A percentile compares a stretch with the other conserved stretches of the same genome.
phyloP scores from a whole-genome alignment of 495 filamentous ascomycete genomes.

The Staphylotrichum tortipilum region DNA sequence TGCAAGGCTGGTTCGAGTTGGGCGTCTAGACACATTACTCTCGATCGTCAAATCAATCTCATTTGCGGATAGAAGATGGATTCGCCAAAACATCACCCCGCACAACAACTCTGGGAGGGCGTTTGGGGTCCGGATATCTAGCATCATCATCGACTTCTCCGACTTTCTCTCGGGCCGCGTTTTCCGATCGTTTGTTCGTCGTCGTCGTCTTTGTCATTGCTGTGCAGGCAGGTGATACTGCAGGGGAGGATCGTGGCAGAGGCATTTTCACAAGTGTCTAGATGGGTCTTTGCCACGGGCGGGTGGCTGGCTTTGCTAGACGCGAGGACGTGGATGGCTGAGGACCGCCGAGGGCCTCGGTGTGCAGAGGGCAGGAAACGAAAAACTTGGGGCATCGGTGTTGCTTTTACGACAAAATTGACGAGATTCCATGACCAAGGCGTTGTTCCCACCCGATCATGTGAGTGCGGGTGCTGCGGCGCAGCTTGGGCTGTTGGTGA shows the following conservation, averaged over 20 bases:
- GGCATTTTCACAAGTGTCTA: constrained; percentile 42
- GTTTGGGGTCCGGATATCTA: constrained; percentile 85
- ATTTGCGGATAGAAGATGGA: constrained; percentile 72
- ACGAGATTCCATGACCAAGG: constrained; percentile 39
- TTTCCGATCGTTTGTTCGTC: constrained; percentile 21
- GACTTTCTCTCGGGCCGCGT: constrained; percentile 30
- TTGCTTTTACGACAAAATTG: constrained; percentile 48
- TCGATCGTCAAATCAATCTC: constrained; percentile 34
- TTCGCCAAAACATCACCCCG: constrained; percentile 47
- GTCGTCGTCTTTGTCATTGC: constrained; percentile 23
- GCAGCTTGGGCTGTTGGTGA: background rate
- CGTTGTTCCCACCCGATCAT: constrained; percentile 2
- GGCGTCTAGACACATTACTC: constrained; percentile 42
- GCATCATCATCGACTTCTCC: constrained; percentile 50
- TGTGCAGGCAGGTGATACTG: constrained; percentile 39
- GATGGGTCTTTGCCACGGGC: constrained; percentile 19
- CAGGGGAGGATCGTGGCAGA: constrained; percentile 47
- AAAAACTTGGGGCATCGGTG: constrained; percentile 35
- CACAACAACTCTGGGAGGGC: constrained; percentile 38
- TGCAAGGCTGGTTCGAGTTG: constrained; percentile 39
- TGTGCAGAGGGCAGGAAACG: constrained; percentile 33
- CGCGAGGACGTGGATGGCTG: constrained; percentile 50
- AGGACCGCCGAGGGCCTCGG: constrained; percentile 46
- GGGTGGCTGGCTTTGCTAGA: constrained; percentile 26
- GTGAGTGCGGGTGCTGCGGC: background rate